phyloP scores from a whole-genome alignment of 2,329 filamentous ascomycete species.

The Pseudogymnoascus sp. region DNA sequence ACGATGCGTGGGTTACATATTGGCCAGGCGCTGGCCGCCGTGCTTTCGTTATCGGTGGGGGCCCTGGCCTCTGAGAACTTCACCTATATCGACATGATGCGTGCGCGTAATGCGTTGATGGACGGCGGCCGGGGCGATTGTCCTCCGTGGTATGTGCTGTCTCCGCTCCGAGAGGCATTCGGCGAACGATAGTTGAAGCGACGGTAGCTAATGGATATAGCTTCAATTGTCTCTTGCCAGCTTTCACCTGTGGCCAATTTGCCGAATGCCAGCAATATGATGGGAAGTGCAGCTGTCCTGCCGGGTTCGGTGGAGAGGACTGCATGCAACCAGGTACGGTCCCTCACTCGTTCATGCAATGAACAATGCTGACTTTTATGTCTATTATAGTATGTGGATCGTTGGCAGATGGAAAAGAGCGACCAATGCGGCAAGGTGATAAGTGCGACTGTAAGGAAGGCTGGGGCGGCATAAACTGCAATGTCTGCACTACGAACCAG shows the following conservation, averaged over 20 bases:
- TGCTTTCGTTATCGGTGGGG: conserved; percentile 34
- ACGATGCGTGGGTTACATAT: conserved; percentile 9
- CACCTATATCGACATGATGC: conserved; percentile 51
- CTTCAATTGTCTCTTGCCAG: conserved; percentile 96
- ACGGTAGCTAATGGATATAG: conserved; percentile 36
- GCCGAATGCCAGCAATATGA: conserved; percentile 81
- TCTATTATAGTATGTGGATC: conserved; percentile 65
- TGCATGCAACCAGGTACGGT: conserved; percentile 68
- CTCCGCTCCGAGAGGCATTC: conserved; percentile 7
- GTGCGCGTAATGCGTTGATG: conserved; percentile 60
- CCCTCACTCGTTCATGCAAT: background rate
- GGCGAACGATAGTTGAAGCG: background rate
- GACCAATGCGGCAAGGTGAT: conserved; percentile 62
- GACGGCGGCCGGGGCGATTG: conserved; percentile 68
- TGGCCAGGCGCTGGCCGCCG: conserved; percentile 18
- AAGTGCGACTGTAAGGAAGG: conserved; percentile 82
- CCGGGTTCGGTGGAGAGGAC: conserved; percentile 89
- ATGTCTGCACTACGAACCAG: conserved; percentile 75
- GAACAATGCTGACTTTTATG: conserved; percentile 19
- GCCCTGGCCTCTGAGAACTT: conserved; percentile 43
- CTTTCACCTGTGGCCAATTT: conserved; percentile 85
- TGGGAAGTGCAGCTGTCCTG: conserved; percentile 85
- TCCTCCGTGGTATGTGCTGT: conserved; percentile 57
- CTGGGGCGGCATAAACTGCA: conserved; percentile 97
- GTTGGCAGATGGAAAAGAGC: conserved; percentile 68